Percentiles rank a stretch among this genome's conserved stretches.
Conservation (phyloP, 768 basidiomycete genomes). For the Epithele typhae region DNA sequence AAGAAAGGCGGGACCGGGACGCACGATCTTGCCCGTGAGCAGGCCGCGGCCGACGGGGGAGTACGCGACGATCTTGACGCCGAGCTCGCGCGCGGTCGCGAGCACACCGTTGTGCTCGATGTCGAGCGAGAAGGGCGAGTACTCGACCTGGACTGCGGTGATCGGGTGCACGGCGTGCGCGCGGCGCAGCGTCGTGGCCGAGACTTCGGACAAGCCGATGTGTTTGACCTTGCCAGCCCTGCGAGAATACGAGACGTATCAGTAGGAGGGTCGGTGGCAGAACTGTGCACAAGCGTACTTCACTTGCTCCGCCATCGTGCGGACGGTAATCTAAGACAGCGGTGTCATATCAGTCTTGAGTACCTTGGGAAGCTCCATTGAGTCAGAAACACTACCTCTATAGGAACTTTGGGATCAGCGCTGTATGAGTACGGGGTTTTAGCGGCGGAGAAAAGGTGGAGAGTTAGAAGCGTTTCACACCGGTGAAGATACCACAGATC, state of each 20-base stretch:
- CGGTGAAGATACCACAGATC: constrained; percentile 39
- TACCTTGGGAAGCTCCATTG: too few species aligned
- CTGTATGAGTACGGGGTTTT: constrained; percentile 16
- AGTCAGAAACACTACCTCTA: too few species aligned
- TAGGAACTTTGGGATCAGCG: constrained; percentile 19
- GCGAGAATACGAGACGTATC: too few species aligned
- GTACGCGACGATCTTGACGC: constrained; percentile 43
- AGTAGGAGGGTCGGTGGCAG: too few species aligned
- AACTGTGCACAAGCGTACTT: too few species aligned
- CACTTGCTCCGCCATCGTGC: constrained; percentile 24
- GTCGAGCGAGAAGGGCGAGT: constrained; percentile 40
- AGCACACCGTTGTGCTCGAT: constrained; percentile 38
- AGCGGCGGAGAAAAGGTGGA: too few species aligned
- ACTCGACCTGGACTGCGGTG: constrained; percentile 42
- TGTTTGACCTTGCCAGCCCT: constrained; percentile 26
- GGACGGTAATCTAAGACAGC: constrained; percentile 12
- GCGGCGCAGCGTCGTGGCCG: constrained; percentile 18
- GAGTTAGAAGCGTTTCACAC: constrained; percentile 18
- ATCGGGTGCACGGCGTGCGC: constrained; percentile 40
- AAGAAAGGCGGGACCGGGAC: constrained; percentile 18
- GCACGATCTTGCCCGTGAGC: constrained; percentile 25
- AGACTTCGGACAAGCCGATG: constrained; percentile 28
- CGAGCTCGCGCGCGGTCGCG: constrained; percentile 38
- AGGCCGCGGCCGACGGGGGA: constrained; percentile 30
- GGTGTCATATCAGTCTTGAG: too few species aligned